Evolutionary conservation across 2,329 filamentous ascomycete genomes (phyloP), one percentile per base, ranked within the genome.

Genomic region (Cytospora leucostoma): DNA sequence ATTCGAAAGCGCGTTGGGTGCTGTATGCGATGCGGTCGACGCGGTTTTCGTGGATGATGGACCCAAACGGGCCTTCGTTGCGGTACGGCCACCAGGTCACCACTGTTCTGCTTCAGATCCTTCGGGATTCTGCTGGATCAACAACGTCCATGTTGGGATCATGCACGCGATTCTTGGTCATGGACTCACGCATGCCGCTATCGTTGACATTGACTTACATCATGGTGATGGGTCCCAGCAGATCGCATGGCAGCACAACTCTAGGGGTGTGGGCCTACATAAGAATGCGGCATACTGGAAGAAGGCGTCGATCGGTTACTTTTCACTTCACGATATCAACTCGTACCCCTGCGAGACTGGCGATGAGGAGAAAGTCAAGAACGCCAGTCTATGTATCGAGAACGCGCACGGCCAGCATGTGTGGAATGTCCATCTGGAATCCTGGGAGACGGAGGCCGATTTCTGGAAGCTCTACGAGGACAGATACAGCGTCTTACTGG

Each of bases 71-170:
- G 93, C 93, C 0, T 99, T 99, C 74, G 92, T 98, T 56, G 93
- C 90, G 34, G 90, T 98, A 56, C 88, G 95, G 37, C 95, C 95
- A 5, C 95, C 95, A 0, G 95, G 95, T 1, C 95, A 99, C 73
- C 95, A 99, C 73, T 99, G 95, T 76, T 97, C 94, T 2, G 87
- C 92, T 4, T 86, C 90, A 56, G 89, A 90, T 70, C 95, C 95
- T 0, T 97, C 94, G 2, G 95, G 95, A 0, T 99, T 99, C 73
- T 99, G 95, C 78, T 99, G 95, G 94, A 79, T 99, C 57, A 99
- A 99, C 75, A 99, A 99, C 73, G 93, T 99, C 0, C 94, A 98
- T 72, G 92, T 99, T 27, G 95, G 94, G 0, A 97, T 99, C 68
- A 91, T 96, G 74, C 91, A 99, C 74, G 94, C 89, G 12, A 88